Base-by-base conservation (phyloP, 1,139 yeast genomes). In the Kluyveromyces sp. region DNA sequence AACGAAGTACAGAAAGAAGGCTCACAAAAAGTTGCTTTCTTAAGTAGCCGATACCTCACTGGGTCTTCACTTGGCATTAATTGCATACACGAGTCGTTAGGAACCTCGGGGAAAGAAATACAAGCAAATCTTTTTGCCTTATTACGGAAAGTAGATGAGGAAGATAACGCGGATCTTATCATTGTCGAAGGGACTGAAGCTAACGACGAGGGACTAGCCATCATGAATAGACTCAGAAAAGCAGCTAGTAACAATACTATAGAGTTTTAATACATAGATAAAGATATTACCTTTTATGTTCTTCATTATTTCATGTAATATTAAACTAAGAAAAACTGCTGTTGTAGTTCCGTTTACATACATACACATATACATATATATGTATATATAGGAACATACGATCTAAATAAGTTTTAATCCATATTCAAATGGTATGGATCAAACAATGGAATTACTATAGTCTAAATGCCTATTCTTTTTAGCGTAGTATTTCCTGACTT, bases 221-320 rank as follows among this genome's bases (percentile, higher is more conserved):
- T 92, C 39, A 90, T 92, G 97, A 92, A 92, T 63, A 70, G 98
- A 54, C 71, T 92, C 37, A 72, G 76, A 43, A 92, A 92, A 63
- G 98, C 98, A 2, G 95, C 98, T 0, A 69, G 76, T 3, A 78
- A 74, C 45, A 74, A 69, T 21, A 57, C 72, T 37, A 43, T 55
- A 30, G 40, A 45, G 4, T 55, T 59, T 44, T 58, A 48, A 26
- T 30, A 15, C 21, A 15, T 15, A 15, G 21, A 15, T 15, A 15
- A 15, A 15, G 21, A 15, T 15, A 15, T 15, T 15, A 15, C 21
- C 2, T 15, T 15, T 15, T 15, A 15, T 2, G 21, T 15, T 15
- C 21, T 15, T 15, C 21, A 15, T 15, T 15, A 15, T 15, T 1
- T 15, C 21, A 15, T 15, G 21, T 15, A 15, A 15, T 15, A 15